Conservation (phyloP, 1,139 yeast genomes). For the Schwanniomyces etchellsii region DNA sequence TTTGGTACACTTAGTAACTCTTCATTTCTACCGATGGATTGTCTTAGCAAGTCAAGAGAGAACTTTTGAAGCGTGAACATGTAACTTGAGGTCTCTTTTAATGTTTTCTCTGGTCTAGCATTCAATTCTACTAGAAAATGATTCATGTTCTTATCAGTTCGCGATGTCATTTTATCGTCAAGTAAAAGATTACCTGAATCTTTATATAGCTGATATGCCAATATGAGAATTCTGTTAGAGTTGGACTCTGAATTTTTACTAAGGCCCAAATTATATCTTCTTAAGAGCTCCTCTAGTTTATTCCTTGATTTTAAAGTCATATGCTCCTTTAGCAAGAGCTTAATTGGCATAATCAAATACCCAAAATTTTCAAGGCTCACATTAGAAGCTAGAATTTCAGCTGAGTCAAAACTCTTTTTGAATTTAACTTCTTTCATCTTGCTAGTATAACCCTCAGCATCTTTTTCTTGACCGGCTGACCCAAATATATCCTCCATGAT, state of each 20-base stretch:
- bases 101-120: conserved; percentile 51
- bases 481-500: conserved; percentile 95
- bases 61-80: conserved; percentile 65
- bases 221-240: conserved; percentile 53
- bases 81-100: conserved; percentile 45
- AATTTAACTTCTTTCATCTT: conserved; percentile 88
- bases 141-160: conserved; percentile 29
- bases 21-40: conserved; percentile 59
- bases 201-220: conserved; percentile 69
- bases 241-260: conserved; percentile 62
- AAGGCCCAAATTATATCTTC: conserved; percentile 74
- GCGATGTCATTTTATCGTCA: conserved; percentile 4
- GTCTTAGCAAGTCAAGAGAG: conserved; percentile 70
- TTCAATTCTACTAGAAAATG: conserved; percentile 69
- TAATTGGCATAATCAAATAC: conserved; percentile 65
- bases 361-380: conserved; percentile 57
- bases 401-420: conserved; percentile 85
- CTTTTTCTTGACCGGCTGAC: conserved; percentile 89
- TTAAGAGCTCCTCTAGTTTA: conserved; percentile 72
- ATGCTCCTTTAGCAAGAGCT: conserved; percentile 58
- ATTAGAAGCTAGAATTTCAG: conserved; percentile 66
- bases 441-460: conserved; percentile 84
- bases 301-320: conserved; percentile 64
- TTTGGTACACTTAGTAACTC: conserved; percentile 49
- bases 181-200: conserved; percentile 37